These are phyloP conservation scores for Pythium brachiatum DNA, from an alignment of 352 stramenopile genomes.

Conservation along the genomic window DNA sequence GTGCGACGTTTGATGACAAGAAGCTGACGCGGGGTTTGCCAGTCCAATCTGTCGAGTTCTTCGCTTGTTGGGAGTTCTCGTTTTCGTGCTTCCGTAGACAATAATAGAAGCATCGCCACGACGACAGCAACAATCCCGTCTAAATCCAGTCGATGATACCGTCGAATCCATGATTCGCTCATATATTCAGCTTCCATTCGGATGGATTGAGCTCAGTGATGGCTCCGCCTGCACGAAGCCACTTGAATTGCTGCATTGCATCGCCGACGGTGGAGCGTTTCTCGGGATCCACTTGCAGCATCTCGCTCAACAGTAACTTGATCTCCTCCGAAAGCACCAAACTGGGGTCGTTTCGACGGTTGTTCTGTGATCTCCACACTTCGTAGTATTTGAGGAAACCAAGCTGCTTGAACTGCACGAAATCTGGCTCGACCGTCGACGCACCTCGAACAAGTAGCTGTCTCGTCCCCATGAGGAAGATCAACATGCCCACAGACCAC, in stretches of 20 bases:
- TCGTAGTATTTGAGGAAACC: conserved; percentile 16
- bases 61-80: too few species aligned
- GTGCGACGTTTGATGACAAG: background rate
- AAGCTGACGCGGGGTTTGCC: too few species aligned
- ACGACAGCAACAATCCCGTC: background rate
- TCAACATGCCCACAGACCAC: conserved; percentile 27
- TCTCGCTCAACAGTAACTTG: conserved; percentile 5
- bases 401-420: conserved; percentile 6
- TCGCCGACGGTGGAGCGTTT: conserved; percentile 10
- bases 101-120: too few species aligned
- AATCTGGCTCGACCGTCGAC: background rate
- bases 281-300: conserved; percentile 10
- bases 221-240: background rate
- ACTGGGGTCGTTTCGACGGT: background rate
- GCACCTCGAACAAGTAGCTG: conserved; percentile 7
- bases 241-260: conserved; percentile 1
- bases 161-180: background rate
- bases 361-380: background rate
- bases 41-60: too few species aligned
- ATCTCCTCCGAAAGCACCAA: conserved; percentile 12
- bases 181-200: conserved; percentile 11
- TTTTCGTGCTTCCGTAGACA: too few species aligned
- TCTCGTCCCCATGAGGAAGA: conserved; percentile 24
- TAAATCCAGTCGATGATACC: background rate
- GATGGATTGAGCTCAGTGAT: background rate